Conservation (phyloP, 768 basidiomycete species). For the Suillus occidentalis region DNA sequence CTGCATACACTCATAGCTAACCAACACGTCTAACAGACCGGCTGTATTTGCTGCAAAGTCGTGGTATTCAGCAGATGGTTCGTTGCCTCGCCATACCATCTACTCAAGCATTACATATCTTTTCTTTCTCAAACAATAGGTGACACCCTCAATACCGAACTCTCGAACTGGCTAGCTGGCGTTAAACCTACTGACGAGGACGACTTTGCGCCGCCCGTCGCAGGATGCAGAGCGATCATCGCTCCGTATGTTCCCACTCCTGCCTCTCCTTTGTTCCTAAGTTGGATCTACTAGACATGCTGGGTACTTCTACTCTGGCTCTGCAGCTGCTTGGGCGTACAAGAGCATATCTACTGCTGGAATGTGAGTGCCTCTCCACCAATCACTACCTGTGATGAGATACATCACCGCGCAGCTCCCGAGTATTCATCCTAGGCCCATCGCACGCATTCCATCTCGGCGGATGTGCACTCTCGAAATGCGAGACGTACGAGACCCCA, state of each 20-base stretch:
- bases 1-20: constrained; percentile 2
- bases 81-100: constrained; percentile 19
- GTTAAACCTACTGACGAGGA: constrained; percentile 49
- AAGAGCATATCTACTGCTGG: constrained; percentile 76
- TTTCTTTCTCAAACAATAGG: constrained; percentile 41
- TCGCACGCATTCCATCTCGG: constrained; percentile 90
- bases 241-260: constrained; percentile 71
- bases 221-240: constrained; percentile 83
- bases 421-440: constrained; percentile 93
- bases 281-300: constrained; percentile 67
- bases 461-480: constrained; percentile 85
- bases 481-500: constrained; percentile 79
- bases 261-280: not conserved
- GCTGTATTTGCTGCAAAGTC: constrained; percentile 81
- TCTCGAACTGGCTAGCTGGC: constrained; percentile 60
- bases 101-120: constrained; percentile 13
- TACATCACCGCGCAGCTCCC: constrained; percentile 53
- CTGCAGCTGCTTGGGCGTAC: constrained; percentile 95
- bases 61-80: constrained; percentile 84
- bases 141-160: constrained; percentile 55
- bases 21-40: constrained; percentile 33
- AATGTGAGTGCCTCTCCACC: constrained; percentile 58
- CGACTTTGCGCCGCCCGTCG: constrained; percentile 64
- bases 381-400: constrained; percentile 8
- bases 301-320: constrained; percentile 93